Conservation (phyloP, 2,329 filamentous ascomycete genomes). For the Alternaria brassicae region DNA sequence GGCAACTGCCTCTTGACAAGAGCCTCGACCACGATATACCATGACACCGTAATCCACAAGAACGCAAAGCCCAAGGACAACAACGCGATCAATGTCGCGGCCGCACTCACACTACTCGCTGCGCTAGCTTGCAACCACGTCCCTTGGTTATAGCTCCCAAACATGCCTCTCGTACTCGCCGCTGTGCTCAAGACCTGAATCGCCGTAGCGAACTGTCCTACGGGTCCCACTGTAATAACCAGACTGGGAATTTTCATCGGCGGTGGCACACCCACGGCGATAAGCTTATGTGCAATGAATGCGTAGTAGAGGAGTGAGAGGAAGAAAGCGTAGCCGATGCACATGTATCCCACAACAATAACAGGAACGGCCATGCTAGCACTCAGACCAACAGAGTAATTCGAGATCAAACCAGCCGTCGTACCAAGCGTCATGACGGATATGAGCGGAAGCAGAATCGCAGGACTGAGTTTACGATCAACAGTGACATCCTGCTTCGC, state of each 20-base stretch:
- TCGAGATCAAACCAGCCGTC: constrained; percentile 21
- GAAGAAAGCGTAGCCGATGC: constrained; percentile 26
- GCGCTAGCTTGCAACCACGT: constrained; percentile 21
- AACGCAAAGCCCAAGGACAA: constrained; percentile 23
- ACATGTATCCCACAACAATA: constrained; percentile 26
- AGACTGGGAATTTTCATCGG: constrained; percentile 19
- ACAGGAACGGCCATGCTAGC: constrained; percentile 24
- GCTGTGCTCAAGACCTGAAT: constrained; percentile 25
- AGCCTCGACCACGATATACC: constrained; percentile 24
- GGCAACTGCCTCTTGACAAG: constrained; percentile 19
- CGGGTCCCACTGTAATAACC: constrained; percentile 20
- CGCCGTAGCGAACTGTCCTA: constrained; percentile 29
- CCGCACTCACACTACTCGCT: constrained; percentile 19
- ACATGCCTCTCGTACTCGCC: constrained; percentile 17
- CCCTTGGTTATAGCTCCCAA: constrained; percentile 20
- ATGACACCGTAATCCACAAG: constrained; percentile 22
- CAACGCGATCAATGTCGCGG: constrained; percentile 16
- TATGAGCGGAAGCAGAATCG: constrained; percentile 27
- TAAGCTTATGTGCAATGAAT: constrained; percentile 19
- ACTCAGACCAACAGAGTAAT: constrained; percentile 18
- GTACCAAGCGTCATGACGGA: constrained; percentile 27
- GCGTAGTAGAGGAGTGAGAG: constrained; percentile 26
- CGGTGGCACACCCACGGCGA: constrained; percentile 24
- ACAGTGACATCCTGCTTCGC: constrained; percentile 18
- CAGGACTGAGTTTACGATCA: constrained; percentile 18